Base-by-base conservation (phyloP, 257 asterid species). In the Eucommia ulmoides region DNA sequence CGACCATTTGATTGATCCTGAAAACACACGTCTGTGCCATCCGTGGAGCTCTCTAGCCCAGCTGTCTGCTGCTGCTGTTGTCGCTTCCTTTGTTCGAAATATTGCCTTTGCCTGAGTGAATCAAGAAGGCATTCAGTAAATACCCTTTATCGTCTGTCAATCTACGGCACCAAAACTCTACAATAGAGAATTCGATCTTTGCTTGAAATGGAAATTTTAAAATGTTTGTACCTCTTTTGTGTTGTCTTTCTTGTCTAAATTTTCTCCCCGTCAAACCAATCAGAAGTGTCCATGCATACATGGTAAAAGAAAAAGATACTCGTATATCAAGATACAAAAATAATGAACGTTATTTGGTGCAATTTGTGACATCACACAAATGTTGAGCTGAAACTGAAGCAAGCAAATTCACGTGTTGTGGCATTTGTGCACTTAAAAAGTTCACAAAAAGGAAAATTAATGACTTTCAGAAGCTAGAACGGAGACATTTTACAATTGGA, bases 71-170 rank as follows among this genome's bases (percentile, higher is more conserved):
- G 84, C 45, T 49, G 75, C 62, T 71, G 85, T 64, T 75, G 84
- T 19, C 77, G 74, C 66, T 68, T 84, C 80, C 79, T 79, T 68
- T 88, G 95, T 73, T 88, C 97, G 68, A 84, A 88, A 52, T 81
- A 88, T 44, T 81, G 94, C 41, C 71, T 81, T 74, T 84, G 97
- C 84, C 97, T 88, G 47, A 24, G 55, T 57, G 29, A 46, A 45
- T 50, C 54, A 54, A 25, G 38, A 59, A 51, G 56, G 41, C 55
- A 53, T 41, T 49, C 51, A 33, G 38, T 1, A 3, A 57, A 24
- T n/a, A n/a, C n/a, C n/a, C n/a, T n/a, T n/a, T n/a, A n/a, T n/a
- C n/a, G n/a, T n/a, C n/a, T n/a, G n/a, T n/a, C n/a, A n/a, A n/a
- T n/a, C n/a, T n/a, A n/a, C n/a, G n/a, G n/a, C n/a, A n/a, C n/a